Conservation (phyloP, 805 yeast species). For the Candida tallmaniae region DNA sequence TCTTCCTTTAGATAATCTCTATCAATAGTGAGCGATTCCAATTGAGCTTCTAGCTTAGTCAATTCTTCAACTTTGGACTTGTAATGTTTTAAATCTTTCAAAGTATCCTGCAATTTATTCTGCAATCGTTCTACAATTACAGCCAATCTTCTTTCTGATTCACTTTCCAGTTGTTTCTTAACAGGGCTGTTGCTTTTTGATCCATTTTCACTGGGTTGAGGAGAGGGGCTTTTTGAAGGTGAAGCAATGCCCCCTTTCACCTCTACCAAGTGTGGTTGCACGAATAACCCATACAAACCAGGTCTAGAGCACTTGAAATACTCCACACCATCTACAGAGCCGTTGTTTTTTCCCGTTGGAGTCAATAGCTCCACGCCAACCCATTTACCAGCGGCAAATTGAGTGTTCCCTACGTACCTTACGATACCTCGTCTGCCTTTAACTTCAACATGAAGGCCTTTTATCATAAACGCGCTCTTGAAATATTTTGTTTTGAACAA, state of each 20-base stretch:
- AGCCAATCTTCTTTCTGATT: conserved; percentile 1
- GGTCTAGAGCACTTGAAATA: conserved; percentile 37
- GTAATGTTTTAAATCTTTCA: conserved; percentile 20
- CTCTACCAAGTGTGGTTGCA: conserved; percentile 14
- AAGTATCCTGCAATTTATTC: conserved; percentile 35
- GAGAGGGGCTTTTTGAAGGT: background rate
- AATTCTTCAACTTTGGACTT: conserved; percentile 15
- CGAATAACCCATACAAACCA: conserved; percentile 46
- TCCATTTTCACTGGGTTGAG: background rate
- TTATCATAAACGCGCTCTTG: background rate
- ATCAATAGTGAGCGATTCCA: conserved; percentile 38
- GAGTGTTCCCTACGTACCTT: conserved; percentile 47
- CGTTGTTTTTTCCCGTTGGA: conserved; percentile 46
- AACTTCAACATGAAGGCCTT: conserved; percentile 31
- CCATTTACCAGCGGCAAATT: conserved; percentile 58
- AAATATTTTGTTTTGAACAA: too few species aligned
- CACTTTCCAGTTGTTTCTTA: background rate
- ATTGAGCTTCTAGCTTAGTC: conserved; percentile 4
- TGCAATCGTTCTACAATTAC: conserved; percentile 38
- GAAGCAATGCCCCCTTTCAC: background rate
- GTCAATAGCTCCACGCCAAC: conserved; percentile 43
- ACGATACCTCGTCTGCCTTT: conserved; percentile 42
- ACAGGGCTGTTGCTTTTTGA: background rate
- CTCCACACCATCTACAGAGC: conserved; percentile 38
- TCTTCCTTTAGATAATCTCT: conserved; percentile 37